Evolutionary conservation across 2,329 filamentous ascomycete species (phyloP).

Genomic region (Neoscytalidium dimidiatum): DNA sequence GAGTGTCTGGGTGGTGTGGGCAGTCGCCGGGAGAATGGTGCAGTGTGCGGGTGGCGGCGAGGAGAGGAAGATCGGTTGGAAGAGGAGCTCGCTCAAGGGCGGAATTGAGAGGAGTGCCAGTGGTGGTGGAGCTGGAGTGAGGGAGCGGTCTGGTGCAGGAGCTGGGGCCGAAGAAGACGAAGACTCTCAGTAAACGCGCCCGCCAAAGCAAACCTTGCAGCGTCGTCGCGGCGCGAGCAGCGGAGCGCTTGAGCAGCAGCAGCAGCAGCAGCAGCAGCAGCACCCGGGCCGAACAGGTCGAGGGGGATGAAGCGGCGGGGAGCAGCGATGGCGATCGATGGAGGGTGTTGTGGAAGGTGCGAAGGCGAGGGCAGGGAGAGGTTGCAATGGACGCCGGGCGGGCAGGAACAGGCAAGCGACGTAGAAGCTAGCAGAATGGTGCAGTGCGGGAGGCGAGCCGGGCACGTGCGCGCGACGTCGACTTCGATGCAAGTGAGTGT

Average conservation of each 20-base stretch:
- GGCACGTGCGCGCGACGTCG: neutral
- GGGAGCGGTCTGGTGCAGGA: constrained; percentile 18
- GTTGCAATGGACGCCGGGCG: neutral
- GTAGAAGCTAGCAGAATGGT: constrained; percentile 9
- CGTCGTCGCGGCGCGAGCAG: constrained; percentile 7
- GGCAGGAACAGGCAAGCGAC: constrained; percentile 17
- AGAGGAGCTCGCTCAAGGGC: constrained; percentile 18
- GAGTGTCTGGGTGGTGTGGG: constrained; percentile 28
- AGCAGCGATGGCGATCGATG: constrained; percentile 22
- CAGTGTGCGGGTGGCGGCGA: constrained; percentile 29
- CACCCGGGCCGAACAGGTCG: neutral
- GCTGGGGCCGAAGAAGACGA: constrained; percentile 20
- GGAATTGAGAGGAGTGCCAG: constrained; percentile 17
- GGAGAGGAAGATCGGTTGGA: constrained; percentile 25
- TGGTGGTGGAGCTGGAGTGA: constrained; percentile 18
- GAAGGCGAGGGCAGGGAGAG: constrained; percentile 2
- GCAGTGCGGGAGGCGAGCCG: neutral
- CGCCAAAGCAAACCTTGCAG: constrained; percentile 22
- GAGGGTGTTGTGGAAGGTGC: constrained; percentile 13
- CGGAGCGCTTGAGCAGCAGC: constrained; percentile 10
- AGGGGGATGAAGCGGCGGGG: constrained; percentile 18
- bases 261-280: constrained; percentile 16
- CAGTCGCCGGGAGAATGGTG: constrained; percentile 18
- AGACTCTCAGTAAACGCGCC: constrained; percentile 19
- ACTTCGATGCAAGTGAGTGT: neutral